These are phyloP conservation scores for Talaromyces ruber DNA, from an alignment of 495 filamentous ascomycete genomes.

Conservation along the genomic window DNA sequence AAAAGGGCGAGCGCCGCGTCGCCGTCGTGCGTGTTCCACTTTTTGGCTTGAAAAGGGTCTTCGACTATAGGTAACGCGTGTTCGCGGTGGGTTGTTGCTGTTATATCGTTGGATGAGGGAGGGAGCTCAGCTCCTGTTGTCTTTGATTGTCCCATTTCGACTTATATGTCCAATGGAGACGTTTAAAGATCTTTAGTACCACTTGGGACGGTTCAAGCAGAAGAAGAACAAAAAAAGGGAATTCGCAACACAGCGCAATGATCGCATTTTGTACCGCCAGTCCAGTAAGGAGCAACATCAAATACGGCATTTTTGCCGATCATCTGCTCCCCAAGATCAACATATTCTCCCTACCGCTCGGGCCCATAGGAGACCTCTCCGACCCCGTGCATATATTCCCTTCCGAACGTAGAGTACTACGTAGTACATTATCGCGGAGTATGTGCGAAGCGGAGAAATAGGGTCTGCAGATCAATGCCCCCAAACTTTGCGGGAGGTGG, in stretches of 20 bases:
- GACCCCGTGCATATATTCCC: background rate
- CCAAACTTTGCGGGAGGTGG: background rate
- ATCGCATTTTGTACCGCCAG: background rate
- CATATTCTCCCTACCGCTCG: background rate
- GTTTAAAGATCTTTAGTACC: background rate
- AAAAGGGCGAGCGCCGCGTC: slow-evolving; percentile 40
- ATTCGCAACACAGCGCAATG: background rate
- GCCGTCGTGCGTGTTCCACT: slow-evolving; percentile 28
- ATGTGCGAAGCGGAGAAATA: background rate
- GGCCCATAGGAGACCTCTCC: background rate
- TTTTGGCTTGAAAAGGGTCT: slow-evolving; percentile 10
- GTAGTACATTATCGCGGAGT: background rate
- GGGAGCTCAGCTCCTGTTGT: background rate
- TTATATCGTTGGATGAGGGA: background rate
- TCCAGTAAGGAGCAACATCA: background rate
- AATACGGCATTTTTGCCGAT: background rate
- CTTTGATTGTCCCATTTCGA: background rate
- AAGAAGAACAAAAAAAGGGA: background rate
- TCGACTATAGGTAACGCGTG: background rate
- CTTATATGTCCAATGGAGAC: background rate
- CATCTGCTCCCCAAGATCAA: background rate
- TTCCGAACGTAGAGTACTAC: background rate
- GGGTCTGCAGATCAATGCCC: background rate
- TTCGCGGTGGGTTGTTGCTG: background rate
- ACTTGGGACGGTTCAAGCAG: background rate